Evolutionary conservation across 805 yeast genomes (phyloP).

Genomic region (Candida hungchunana): DNA sequence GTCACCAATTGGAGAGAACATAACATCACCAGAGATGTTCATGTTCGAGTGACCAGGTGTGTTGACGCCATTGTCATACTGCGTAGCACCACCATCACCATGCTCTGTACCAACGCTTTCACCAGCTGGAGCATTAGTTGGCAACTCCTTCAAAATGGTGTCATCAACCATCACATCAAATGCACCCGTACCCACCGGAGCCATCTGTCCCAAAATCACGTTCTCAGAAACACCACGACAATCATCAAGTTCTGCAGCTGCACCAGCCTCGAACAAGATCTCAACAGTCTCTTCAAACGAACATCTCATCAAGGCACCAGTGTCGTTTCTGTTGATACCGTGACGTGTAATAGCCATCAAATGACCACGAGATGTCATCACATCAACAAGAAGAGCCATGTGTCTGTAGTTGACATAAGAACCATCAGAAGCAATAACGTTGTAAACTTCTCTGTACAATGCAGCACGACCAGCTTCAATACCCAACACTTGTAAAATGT

Average conservation of each 20-base stretch:
- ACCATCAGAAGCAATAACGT: constrained; percentile 99
- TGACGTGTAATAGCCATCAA: constrained; percentile 99
- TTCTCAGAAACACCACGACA: constrained; percentile 98
- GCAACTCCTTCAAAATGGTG: constrained; percentile 57
- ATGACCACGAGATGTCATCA: constrained; percentile 98
- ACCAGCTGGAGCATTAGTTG: constrained; percentile 34
- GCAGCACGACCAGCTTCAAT: constrained; percentile 98
- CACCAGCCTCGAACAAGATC: constrained; percentile 95
- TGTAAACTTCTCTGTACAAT: constrained; percentile 86
- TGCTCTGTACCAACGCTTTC: constrained; percentile 35
- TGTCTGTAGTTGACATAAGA: constrained; percentile 98
- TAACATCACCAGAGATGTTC: constrained; percentile 65
- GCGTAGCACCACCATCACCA: constrained; percentile 76
- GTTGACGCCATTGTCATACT: constrained; percentile 75
- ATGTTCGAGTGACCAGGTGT: constrained; percentile 67
- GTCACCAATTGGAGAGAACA: constrained; percentile 90
- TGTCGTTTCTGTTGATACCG: constrained; percentile 97
- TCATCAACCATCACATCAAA: constrained; percentile 96
- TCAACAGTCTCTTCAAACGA: constrained; percentile 99
- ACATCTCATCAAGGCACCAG: constrained; percentile 99
- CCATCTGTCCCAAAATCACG: constrained; percentile 96
- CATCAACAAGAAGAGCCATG: constrained; percentile 95
- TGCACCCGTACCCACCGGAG: constrained; percentile 98
- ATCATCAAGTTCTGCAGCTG: constrained; percentile 95
- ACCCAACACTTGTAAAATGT: constrained; percentile 90